Evolutionary conservation across 768 basidiomycete species (phyloP).

Genomic region (Leucosporidium creatinivorum): DNA sequence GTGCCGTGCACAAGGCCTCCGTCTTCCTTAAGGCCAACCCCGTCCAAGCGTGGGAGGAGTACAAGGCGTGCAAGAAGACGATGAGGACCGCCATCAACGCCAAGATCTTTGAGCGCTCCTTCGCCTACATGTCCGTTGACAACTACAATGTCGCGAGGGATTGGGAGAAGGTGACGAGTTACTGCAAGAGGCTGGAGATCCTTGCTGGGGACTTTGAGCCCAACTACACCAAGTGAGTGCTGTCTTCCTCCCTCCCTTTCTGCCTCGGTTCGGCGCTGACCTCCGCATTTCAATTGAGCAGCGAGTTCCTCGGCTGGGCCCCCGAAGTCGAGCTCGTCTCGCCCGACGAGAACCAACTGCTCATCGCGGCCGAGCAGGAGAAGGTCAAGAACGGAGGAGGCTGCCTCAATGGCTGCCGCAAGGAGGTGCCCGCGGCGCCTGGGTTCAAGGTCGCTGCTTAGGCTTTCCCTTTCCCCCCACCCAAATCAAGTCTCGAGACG

Average conservation of each 20-base stretch:
- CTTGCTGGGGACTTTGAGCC: slow-evolving; percentile 21
- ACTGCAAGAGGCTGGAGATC: slow-evolving; percentile 33
- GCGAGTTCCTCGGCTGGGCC: slow-evolving; percentile 21
- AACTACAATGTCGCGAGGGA: slow-evolving; percentile 23
- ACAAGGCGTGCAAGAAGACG: slow-evolving; percentile 23
- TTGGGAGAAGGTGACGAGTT: slow-evolving; percentile 35
- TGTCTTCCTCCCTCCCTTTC: neutral
- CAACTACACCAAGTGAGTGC: slow-evolving; percentile 36
- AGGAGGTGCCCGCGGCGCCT: too few relatives aligned
- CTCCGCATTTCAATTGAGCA: neutral
- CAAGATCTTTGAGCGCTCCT: slow-evolving; percentile 34
- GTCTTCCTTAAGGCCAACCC: slow-evolving; percentile 31
- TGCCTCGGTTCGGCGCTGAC: neutral
- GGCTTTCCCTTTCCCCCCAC: too few relatives aligned
- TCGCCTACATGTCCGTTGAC: slow-evolving; percentile 27
- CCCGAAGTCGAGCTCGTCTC: slow-evolving; percentile 14
- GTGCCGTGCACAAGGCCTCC: slow-evolving; percentile 33
- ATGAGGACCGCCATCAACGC: slow-evolving; percentile 31
- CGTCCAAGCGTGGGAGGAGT: slow-evolving; percentile 28
- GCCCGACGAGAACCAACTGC: slow-evolving; percentile 22
- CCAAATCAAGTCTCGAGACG: too few relatives aligned
- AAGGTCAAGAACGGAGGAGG: neutral
- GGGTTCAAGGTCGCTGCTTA: too few relatives aligned
- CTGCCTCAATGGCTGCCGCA: neutral
- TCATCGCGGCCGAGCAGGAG: slow-evolving; percentile 10